Conservation (phyloP, 1,139 yeast genomes). For the Taphrina deformans region DNA sequence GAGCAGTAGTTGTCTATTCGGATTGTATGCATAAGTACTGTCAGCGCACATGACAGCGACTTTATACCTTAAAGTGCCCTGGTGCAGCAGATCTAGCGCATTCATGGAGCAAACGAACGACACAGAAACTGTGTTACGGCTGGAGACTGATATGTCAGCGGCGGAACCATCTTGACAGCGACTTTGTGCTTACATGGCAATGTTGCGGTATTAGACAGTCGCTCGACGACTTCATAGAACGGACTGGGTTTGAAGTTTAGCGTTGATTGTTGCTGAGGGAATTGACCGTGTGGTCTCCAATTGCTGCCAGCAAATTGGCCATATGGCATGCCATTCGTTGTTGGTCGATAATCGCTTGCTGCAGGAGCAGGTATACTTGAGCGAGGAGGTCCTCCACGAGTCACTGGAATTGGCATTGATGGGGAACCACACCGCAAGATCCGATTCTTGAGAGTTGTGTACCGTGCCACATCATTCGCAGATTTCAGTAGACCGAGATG, state of each 20-base stretch:
- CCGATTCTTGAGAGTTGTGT: conserved; percentile 23
- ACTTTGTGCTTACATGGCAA: conserved; percentile 1
- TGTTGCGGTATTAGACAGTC: conserved; percentile 37
- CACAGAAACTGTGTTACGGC: conserved; percentile 19
- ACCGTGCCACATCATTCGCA: conserved; percentile 26
- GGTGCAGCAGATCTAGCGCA: not conserved
- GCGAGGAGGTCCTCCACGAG: not conserved
- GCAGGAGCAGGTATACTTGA: not conserved
- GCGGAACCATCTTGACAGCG: not conserved
- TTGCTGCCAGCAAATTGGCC: not conserved
- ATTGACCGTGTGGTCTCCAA: not conserved
- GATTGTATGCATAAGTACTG: conserved; percentile 6
- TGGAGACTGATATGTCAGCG: conserved; percentile 5
- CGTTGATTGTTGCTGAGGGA: conserved; percentile 3
- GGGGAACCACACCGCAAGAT: conserved; percentile 17
- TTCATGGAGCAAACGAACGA: conserved; percentile 17
- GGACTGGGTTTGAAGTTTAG: conserved; percentile 43
- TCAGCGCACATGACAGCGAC: conserved; percentile 20
- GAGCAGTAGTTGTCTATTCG: conserved; percentile 37
- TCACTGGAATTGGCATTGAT: not conserved
- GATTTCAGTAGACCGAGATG: conserved; percentile 12
- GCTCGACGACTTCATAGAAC: conserved; percentile 41
- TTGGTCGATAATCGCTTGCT: not conserved
- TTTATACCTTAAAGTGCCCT: not conserved
- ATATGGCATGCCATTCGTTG: conserved; percentile 1